Base-by-base conservation (phyloP, 1,284 basidiomycete genomes). In the Sporisorium graminicola region DNA sequence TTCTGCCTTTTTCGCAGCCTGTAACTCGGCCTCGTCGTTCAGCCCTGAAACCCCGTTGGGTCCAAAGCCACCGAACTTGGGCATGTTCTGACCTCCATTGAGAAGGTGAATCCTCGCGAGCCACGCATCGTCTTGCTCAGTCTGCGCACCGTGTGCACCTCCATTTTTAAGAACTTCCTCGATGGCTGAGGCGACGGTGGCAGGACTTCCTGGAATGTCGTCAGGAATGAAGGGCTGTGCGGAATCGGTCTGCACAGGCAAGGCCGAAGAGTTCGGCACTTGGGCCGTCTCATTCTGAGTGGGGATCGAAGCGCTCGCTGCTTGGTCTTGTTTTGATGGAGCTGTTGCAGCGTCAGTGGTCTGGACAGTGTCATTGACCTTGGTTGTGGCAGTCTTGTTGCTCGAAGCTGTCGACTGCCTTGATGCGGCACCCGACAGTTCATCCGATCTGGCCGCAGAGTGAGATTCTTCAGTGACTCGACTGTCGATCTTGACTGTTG, bases 61-160 rank as follows among this genome's bases (percentile, higher is more conserved):
- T 1, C 67, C 74, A 29, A 69, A 66, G 18, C 72, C 65, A 14
- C 67, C 74, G 44, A 71, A 71, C 2, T 65, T 75, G 26, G 74
- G 74, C 72, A 74, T 70, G 46, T 77, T 76, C 47, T 81, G 72
- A 6, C 81, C 83, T 3, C 82, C 82, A 52, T 84, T 84, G 4
- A 84, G 59, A 54, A 84, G 57, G 29, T 80, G 76, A 24, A 84
- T 83, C 18, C 79, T 69, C 1, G 75, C 72, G 1, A 84, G 67
- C 83, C 83, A 84, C 2, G 73, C 72, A 52, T 84, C 73, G 54
- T 82, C 77, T 46, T 71, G 68, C 29, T 72, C 76, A 18, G 76
- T 67, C 44, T 60, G 65, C 16, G 58, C 57, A 24, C 65, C 65
- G n/a, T 64, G 40, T 24, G 58, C 51, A 3, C 65, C 59, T 6